Evolutionary conservation across 2,329 filamentous ascomycete genomes (phyloP).

Genomic region (Colletotrichum gloeosporioides): DNA sequence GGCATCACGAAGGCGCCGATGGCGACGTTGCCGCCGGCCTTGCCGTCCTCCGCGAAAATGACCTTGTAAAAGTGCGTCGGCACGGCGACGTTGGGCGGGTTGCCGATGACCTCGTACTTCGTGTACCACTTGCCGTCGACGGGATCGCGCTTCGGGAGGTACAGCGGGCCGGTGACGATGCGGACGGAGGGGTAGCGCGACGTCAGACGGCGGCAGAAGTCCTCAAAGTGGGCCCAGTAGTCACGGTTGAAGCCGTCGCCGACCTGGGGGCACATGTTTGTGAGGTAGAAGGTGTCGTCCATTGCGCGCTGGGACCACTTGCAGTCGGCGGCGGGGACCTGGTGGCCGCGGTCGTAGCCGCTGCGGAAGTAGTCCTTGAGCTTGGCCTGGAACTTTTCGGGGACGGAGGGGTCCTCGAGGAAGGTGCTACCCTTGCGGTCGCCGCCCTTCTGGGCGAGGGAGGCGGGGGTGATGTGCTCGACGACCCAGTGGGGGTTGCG

Average conservation of each 20-base stretch:
- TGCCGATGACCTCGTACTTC: constrained; percentile 93
- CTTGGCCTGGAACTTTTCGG: constrained; percentile 85
- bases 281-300: constrained; percentile 91
- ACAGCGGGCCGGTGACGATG: constrained; percentile 91
- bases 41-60: constrained; percentile 90
- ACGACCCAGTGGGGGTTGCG: constrained; percentile 95
- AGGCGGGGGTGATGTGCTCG: constrained; percentile 94
- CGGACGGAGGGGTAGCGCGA: constrained; percentile 83
- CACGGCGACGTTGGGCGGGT: constrained; percentile 90
- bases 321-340: constrained; percentile 94
- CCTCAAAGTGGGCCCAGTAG: constrained; percentile 99
- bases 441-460: constrained; percentile 74
- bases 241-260: constrained; percentile 98
- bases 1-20: constrained; percentile 94
- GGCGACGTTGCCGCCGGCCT: constrained; percentile 74
- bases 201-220: constrained; percentile 89
- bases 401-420: constrained; percentile 79
- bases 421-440: constrained; percentile 88
- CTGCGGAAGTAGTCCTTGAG: constrained; percentile 94
- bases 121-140: constrained; percentile 94
- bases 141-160: constrained; percentile 83
- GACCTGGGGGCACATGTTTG: constrained; percentile 98
- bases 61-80: constrained; percentile 99
- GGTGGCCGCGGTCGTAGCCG: constrained; percentile 95
- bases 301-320: constrained; percentile 96